Conservation (phyloP, 495 filamentous ascomycete species). For the Neurospora sp. region DNA sequence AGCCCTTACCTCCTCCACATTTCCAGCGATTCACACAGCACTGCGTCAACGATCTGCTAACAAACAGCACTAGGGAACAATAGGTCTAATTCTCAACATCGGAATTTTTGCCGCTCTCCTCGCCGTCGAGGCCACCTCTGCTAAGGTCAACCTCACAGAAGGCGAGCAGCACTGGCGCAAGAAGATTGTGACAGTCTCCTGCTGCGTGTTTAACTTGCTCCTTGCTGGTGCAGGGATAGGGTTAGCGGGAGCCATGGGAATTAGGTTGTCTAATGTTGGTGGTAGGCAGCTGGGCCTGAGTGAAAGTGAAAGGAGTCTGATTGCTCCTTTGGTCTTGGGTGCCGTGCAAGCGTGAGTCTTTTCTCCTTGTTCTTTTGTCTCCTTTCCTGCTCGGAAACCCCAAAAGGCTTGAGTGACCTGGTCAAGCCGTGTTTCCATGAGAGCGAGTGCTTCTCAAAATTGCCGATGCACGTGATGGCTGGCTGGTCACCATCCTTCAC, state of each 20-base stretch:
- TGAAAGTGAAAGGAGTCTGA: slow-evolving; percentile 6
- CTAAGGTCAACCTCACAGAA: slow-evolving; percentile 14
- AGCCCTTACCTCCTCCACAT: not conserved
- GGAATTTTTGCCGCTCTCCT: slow-evolving; percentile 13
- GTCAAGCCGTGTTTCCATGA: not conserved
- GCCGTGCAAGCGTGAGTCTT: slow-evolving; percentile 15
- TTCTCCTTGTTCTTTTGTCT: not conserved
- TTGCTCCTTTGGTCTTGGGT: slow-evolving; percentile 14
- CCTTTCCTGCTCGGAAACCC: not conserved
- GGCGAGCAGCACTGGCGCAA: slow-evolving; percentile 24
- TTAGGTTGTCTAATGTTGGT: not conserved
- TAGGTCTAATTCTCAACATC: slow-evolving; percentile 16
- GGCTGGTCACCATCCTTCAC: not conserved
- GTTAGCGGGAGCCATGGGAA: slow-evolving; percentile 13
- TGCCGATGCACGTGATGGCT: not conserved
- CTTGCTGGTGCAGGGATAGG: slow-evolving; percentile 16
- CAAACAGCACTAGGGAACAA: slow-evolving; percentile 8
- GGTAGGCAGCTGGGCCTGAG: not conserved
- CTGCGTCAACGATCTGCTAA: not conserved
- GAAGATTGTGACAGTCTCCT: slow-evolving; percentile 17
- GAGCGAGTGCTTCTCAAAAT: not conserved
- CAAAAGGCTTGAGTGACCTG: not conserved
- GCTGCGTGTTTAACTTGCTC: slow-evolving; percentile 19
- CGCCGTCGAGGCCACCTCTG: slow-evolving; percentile 9
- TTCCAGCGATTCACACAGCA: no score